Conservation (phyloP, 345 rosid species). For the Raphanus raphanistrum region DNA sequence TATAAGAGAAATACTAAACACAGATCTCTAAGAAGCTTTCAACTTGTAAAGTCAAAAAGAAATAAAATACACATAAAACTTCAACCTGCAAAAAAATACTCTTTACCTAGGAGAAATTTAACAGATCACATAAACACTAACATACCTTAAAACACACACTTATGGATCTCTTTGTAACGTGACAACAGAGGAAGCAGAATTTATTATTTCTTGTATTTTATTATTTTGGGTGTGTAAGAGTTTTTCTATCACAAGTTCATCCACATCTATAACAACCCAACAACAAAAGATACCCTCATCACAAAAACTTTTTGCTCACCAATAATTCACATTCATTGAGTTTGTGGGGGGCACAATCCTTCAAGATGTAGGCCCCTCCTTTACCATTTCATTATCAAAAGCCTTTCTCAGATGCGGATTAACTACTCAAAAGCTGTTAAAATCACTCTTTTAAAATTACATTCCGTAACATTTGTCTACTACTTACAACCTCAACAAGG, state of each 20-base stretch:
- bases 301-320: conserved; percentile 14
- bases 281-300: conserved; percentile 13
- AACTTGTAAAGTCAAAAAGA: background rate
- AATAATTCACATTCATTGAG: conserved; percentile 38
- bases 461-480: conserved; percentile 16
- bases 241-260: conserved; percentile 15
- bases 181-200: conserved; percentile 6
- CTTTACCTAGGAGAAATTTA: background rate
- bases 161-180: background rate
- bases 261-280: conserved; percentile 23
- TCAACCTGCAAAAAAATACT: background rate
- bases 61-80: background rate
- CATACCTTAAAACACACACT: conserved; percentile 24
- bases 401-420: background rate
- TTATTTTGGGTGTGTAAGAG: background rate
- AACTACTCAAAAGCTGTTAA: background rate
- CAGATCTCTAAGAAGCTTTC: conserved; percentile 7
- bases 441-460: background rate
- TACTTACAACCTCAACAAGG: background rate
- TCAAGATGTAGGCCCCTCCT: conserved; percentile 28
- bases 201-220: background rate
- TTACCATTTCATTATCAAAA: conserved; percentile 1
- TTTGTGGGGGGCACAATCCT: conserved; percentile 31
- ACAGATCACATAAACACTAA: background rate
- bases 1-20: background rate